Conservation (phyloP, 106 monocot genomes). For the Acorus gramineus region DNA sequence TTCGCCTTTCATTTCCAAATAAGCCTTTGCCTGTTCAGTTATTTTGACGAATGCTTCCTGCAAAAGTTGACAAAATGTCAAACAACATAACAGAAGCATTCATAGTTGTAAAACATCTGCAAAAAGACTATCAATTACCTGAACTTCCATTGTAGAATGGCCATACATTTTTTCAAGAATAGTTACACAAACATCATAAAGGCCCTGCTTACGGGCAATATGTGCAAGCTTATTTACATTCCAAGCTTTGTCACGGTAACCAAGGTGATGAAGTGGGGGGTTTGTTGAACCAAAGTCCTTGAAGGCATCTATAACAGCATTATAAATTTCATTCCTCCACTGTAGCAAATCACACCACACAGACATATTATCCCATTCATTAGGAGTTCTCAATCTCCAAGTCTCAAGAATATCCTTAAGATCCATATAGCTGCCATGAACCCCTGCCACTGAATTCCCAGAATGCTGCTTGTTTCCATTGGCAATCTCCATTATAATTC, state of each 20-base stretch:
- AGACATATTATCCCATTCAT: slow-evolving; percentile 96
- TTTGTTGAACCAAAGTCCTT: slow-evolving; percentile 92
- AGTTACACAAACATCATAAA: slow-evolving; percentile 92
- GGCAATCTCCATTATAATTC: slow-evolving; percentile 75
- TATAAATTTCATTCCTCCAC: slow-evolving; percentile 99
- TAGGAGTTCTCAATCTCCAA: slow-evolving; percentile 95
- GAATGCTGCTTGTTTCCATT: slow-evolving; percentile 87
- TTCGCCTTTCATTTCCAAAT: slow-evolving; percentile 96
- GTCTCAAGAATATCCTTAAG: slow-evolving; percentile 99
- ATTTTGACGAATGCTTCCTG: slow-evolving; percentile 99
- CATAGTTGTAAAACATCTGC: neutral
- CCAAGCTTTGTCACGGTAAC: slow-evolving; percentile 98
- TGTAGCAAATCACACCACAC: slow-evolving; percentile 98
- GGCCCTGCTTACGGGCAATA: slow-evolving; percentile 90
- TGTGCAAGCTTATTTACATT: slow-evolving; percentile 98
- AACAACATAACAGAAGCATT: neutral
- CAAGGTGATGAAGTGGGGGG: slow-evolving; percentile 89
- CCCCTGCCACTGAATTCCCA: slow-evolving; percentile 56
- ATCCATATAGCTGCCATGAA: slow-evolving; percentile 64
- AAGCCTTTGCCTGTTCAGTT: slow-evolving; percentile 97
- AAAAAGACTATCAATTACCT: slow-evolving; percentile 28
- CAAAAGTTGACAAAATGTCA: slow-evolving; percentile 5
- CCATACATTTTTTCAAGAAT: slow-evolving; percentile 99
- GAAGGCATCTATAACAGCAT: slow-evolving; percentile 91
- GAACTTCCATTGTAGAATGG: slow-evolving; percentile 98